Evolutionary conservation across 129 eudicot genomes (phyloP).

Genomic region (Heracleum sosnowskyi): DNA sequence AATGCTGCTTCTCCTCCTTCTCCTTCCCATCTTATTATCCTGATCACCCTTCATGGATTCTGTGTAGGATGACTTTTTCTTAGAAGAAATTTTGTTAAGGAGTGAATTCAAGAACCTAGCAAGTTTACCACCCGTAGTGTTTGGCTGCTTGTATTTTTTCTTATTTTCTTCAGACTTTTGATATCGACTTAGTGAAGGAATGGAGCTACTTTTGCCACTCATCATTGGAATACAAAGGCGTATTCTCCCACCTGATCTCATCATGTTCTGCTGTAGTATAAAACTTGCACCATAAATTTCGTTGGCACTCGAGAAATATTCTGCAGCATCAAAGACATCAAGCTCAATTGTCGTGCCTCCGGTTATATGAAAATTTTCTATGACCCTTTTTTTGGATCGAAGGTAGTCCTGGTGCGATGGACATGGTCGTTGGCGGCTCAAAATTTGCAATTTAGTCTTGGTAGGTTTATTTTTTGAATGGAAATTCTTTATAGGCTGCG

Average conservation of each 20-base stretch:
- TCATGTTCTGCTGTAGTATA: slow-evolving; percentile 11
- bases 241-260: slow-evolving; percentile 32
- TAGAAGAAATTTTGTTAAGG: slow-evolving; percentile 52
- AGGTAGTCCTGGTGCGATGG: slow-evolving; percentile 13
- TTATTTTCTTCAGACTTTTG: slow-evolving; percentile 25
- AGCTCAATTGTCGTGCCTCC: slow-evolving; percentile 49
- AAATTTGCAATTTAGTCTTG: not conserved
- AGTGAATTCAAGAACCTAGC: slow-evolving; percentile 76
- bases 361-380: slow-evolving; percentile 32
- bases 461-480: not conserved
- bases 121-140: slow-evolving; percentile 80
- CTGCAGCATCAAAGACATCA: slow-evolving; percentile 81
- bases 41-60: slow-evolving; percentile 52
- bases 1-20: slow-evolving; percentile 84
- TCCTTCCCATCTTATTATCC: slow-evolving; percentile 42
- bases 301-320: slow-evolving; percentile 53
- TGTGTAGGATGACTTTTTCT: slow-evolving; percentile 39
- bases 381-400: not conserved
- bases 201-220: slow-evolving; percentile 13
- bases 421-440: slow-evolving; percentile 27
- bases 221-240: slow-evolving; percentile 59
- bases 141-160: slow-evolving; percentile 76
- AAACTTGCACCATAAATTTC: slow-evolving; percentile 16
- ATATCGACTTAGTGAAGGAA: slow-evolving; percentile 18
- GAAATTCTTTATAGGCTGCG: not conserved